phyloP scores from a whole-genome alignment of 345 rosid genomes.

The Lepidium didymum region DNA sequence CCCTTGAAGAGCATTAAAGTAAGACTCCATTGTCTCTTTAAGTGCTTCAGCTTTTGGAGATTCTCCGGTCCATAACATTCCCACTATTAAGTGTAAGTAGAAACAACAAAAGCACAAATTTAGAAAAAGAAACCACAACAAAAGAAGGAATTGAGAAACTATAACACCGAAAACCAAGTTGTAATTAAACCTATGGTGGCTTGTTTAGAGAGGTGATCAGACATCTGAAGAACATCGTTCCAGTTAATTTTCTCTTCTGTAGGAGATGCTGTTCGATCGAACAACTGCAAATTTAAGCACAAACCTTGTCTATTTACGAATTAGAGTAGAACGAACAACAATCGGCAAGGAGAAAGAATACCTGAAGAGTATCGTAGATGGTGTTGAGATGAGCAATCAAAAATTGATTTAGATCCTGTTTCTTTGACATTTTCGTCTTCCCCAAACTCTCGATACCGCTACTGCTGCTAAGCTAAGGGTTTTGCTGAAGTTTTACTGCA shows the following conservation, averaged over 20 bases:
- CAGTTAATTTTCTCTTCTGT: conserved; percentile 51
- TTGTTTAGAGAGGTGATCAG: conserved; percentile 73
- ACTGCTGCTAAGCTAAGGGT: not conserved
- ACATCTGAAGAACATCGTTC: conserved; percentile 71
- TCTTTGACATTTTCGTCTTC: conserved; percentile 41
- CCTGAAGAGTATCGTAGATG: conserved; percentile 81
- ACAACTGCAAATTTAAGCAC: conserved; percentile 27
- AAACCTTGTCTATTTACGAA: not conserved
- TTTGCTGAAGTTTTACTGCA: not conserved
- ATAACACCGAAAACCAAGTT: not conserved
- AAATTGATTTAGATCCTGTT: conserved; percentile 41
- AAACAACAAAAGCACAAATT: not conserved
- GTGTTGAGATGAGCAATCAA: conserved; percentile 50
- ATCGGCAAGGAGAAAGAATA: not conserved
- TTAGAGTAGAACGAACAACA: not conserved
- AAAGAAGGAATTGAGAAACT: not conserved
- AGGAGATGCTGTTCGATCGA: conserved; percentile 46
- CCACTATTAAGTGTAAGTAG: conserved; percentile 37
- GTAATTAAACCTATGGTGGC: conserved; percentile 59
- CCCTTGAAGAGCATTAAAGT: conserved; percentile 75
- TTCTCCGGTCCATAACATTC: conserved; percentile 89
- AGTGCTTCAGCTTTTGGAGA: conserved; percentile 57
- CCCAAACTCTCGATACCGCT: not conserved
- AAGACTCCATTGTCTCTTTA: conserved; percentile 60
- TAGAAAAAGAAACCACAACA: not conserved